A percentile compares a stretch with the other conserved stretches of the same genome.
These are phyloP conservation scores for Penicillium vulpinum DNA, from an alignment of 2,329 filamentous ascomycete species.

Conservation along the genomic window DNA sequence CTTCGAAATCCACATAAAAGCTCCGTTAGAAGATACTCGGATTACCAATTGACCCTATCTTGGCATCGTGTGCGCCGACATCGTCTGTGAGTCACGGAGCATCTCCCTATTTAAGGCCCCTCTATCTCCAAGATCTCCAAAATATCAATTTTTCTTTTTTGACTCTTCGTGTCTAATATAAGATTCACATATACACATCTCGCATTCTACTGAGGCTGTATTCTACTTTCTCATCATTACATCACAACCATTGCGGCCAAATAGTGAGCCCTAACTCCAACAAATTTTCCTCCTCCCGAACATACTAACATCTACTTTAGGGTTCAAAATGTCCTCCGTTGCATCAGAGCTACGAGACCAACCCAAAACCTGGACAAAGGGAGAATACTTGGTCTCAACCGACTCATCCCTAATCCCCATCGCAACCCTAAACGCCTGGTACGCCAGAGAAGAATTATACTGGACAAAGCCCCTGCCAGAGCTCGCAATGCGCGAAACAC, in stretches of 20 bases:
- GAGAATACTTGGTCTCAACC: conserved; percentile 3
- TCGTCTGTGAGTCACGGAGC: background rate
- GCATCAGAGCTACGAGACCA: background rate
- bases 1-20: background rate
- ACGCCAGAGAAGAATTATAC: conserved; percentile 7
- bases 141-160: background rate
- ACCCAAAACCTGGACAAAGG: conserved; percentile 5
- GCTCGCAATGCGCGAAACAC: background rate
- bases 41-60: background rate
- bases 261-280: background rate
- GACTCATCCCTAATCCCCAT: conserved; percentile 1
- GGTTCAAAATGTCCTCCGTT: background rate
- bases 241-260: background rate
- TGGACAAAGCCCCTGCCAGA: conserved; percentile 9
- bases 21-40: background rate
- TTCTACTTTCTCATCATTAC: background rate
- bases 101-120: background rate
- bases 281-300: too few species aligned
- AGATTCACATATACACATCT: background rate
- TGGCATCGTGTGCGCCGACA: background rate
- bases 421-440: conserved; percentile 5
- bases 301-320: background rate
- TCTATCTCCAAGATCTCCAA: too few species aligned
- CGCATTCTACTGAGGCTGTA: background rate
- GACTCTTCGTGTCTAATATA: background rate